Conservation (phyloP, 2,329 filamentous ascomycete genomes). For the Zymoseptoria ardabiliae region DNA sequence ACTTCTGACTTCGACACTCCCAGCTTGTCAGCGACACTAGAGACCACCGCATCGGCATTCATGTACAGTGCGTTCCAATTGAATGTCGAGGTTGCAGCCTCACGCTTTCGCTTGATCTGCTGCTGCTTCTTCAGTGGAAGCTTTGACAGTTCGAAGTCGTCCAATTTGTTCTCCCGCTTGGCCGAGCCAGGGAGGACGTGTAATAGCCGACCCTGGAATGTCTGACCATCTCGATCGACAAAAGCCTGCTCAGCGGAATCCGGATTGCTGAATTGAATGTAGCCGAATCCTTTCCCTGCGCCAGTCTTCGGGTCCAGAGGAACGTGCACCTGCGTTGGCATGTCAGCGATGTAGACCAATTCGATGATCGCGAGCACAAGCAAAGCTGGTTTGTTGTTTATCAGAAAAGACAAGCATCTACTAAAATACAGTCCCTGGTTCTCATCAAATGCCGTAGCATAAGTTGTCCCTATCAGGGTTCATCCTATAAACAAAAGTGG, state of each 20-base stretch:
- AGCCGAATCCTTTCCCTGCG: slow-evolving; percentile 81
- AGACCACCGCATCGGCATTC: slow-evolving; percentile 87
- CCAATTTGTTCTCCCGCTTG: slow-evolving; percentile 73
- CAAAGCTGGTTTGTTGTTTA: slow-evolving; percentile 15
- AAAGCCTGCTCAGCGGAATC: slow-evolving; percentile 72
- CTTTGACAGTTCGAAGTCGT: slow-evolving; percentile 85
- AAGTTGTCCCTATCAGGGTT: slow-evolving; percentile 99
- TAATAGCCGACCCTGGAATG: slow-evolving; percentile 85
- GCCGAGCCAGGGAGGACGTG: slow-evolving; percentile 80
- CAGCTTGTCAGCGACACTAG: slow-evolving; percentile 76
- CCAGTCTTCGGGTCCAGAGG: slow-evolving; percentile 64
- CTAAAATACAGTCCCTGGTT: slow-evolving; percentile 96
- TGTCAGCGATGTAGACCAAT: not conserved
- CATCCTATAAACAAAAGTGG: slow-evolving; percentile 58
- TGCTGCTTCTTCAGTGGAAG: slow-evolving; percentile 91
- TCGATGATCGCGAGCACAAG: not conserved
- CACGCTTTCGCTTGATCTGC: slow-evolving; percentile 75
- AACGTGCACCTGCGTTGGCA: slow-evolving; percentile 66
- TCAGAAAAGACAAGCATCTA: slow-evolving; percentile 91
- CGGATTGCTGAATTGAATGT: slow-evolving; percentile 69
- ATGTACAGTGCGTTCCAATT: slow-evolving; percentile 99
- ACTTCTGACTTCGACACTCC: slow-evolving; percentile 87
- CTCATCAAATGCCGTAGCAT: slow-evolving; percentile 87
- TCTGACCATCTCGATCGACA: slow-evolving; percentile 68
- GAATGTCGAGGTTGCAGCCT: slow-evolving; percentile 71